These are phyloP conservation scores for Nakaseomyces sp. DNA, from an alignment of 1,139 yeast species.

Conservation along the genomic window DNA sequence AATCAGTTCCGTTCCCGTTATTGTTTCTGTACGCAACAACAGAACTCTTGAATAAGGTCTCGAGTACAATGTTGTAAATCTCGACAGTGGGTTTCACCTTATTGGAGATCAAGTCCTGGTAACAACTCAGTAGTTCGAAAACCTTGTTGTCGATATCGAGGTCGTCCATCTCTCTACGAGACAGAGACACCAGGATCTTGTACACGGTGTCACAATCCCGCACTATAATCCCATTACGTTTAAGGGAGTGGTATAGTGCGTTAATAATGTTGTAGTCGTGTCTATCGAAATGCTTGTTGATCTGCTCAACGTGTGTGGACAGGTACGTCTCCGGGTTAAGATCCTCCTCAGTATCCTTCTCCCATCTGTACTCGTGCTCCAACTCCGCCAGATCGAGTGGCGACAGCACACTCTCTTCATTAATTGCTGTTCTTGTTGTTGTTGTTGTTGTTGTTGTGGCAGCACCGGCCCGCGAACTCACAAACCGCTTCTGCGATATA, in stretches of 20 bases:
- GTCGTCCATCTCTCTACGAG: conserved; percentile 32
- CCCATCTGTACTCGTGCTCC: conserved; percentile 18
- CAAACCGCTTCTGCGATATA: conserved; percentile 1
- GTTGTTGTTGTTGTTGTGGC: no score
- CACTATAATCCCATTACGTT: conserved; percentile 33
- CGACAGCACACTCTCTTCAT: no score
- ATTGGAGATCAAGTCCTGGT: conserved; percentile 51
- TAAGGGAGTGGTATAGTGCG: conserved; percentile 34
- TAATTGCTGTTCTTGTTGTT: no score
- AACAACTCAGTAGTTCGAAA: conserved; percentile 54
- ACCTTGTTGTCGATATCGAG: conserved; percentile 41
- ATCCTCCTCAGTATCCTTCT: conserved; percentile 23
- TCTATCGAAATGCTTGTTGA: conserved; percentile 18
- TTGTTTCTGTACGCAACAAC: conserved; percentile 33
- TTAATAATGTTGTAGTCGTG: conserved; percentile 32
- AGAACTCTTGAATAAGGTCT: conserved; percentile 45
- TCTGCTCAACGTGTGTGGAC: conserved; percentile 21
- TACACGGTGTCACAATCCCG: conserved; percentile 28
- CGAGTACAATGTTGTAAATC: conserved; percentile 47
- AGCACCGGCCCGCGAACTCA: neutral
- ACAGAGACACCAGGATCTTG: conserved; percentile 31
- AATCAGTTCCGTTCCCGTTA: conserved; percentile 42
- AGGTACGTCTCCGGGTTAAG: conserved; percentile 25
- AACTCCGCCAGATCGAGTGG: conserved; percentile 2
- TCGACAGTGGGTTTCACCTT: conserved; percentile 45